These are phyloP conservation scores for Neofusicoccum sp. DNA, from an alignment of 2,329 filamentous ascomycete species.

Conservation along the genomic window DNA sequence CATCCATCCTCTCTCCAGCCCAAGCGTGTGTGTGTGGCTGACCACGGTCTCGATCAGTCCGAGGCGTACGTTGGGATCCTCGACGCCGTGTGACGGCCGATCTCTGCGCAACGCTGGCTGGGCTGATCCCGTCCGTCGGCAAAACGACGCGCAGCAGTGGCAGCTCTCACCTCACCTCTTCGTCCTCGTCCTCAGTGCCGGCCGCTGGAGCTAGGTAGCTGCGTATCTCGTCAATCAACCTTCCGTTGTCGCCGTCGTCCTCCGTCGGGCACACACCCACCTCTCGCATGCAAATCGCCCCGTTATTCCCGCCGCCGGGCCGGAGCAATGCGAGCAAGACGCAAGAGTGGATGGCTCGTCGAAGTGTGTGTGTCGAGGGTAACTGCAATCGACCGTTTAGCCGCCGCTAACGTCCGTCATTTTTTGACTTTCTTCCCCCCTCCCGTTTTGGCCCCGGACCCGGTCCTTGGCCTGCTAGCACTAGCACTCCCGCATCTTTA, in stretches of 20 bases:
- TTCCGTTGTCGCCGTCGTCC: too few relatives aligned
- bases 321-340: too few relatives aligned
- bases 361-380: too few relatives aligned
- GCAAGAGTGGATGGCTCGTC: too few relatives aligned
- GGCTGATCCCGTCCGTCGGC: background rate
- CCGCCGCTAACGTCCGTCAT: slow-evolving; percentile 3
- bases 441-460: background rate
- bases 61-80: background rate
- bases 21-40: background rate
- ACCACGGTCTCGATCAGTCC: background rate
- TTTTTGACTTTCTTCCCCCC: background rate
- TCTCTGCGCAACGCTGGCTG: background rate
- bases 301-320: too few relatives aligned
- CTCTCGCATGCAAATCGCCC: too few relatives aligned
- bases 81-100: slow-evolving; percentile 2
- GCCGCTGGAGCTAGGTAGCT: too few relatives aligned
- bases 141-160: background rate
- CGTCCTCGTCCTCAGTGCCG: background rate
- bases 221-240: too few relatives aligned
- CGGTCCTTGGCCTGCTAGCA: background rate
- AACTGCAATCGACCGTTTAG: background rate
- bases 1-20: too few relatives aligned
- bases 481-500: background rate
- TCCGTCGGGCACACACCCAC: too few relatives aligned
- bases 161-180: background rate